These are phyloP conservation scores for Aspergillus flavus DNA, from an alignment of 2,329 filamentous ascomycete genomes.

Conservation along the genomic window DNA sequence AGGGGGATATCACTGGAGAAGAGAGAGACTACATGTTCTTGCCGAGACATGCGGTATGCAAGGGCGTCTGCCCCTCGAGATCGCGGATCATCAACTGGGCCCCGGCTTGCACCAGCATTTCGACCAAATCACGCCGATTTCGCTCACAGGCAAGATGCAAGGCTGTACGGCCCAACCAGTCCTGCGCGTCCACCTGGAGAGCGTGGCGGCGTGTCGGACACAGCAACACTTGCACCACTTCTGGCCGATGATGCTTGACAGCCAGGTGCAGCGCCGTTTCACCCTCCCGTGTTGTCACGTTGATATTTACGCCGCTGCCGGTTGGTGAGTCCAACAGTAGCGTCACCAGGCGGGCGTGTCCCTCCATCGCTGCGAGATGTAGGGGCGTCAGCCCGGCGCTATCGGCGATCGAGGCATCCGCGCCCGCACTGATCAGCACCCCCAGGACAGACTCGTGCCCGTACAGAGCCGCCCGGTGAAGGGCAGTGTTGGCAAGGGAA, in stretches of 20 bases:
- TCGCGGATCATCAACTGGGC: slow-evolving; percentile 14
- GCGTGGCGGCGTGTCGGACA: background rate
- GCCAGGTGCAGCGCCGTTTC: slow-evolving; percentile 14
- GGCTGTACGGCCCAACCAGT: background rate
- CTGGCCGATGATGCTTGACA: background rate
- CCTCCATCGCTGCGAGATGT: slow-evolving; percentile 11
- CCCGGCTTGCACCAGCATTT: slow-evolving; percentile 12
- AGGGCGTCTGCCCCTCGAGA: slow-evolving; percentile 11
- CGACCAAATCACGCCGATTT: slow-evolving; percentile 13
- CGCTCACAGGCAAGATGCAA: background rate
- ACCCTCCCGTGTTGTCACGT: slow-evolving; percentile 6
- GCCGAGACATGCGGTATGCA: slow-evolving; percentile 12
- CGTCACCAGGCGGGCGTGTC: slow-evolving; percentile 7
- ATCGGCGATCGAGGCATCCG: slow-evolving; percentile 11
- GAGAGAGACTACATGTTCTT: background rate
- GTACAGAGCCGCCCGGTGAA: background rate
- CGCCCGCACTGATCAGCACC: slow-evolving; percentile 12
- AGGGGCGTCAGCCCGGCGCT: slow-evolving; percentile 12
- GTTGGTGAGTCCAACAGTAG: background rate
- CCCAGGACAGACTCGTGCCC: slow-evolving; percentile 4
- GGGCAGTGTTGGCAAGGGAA: background rate
- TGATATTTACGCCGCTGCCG: background rate
- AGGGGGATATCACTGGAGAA: background rate
- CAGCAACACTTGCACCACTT: slow-evolving; percentile 7
- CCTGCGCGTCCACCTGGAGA: background rate